These are phyloP conservation scores for Sugiyamaella boreocaroliniensis DNA, from an alignment of 805 yeast species.

Conservation along the genomic window DNA sequence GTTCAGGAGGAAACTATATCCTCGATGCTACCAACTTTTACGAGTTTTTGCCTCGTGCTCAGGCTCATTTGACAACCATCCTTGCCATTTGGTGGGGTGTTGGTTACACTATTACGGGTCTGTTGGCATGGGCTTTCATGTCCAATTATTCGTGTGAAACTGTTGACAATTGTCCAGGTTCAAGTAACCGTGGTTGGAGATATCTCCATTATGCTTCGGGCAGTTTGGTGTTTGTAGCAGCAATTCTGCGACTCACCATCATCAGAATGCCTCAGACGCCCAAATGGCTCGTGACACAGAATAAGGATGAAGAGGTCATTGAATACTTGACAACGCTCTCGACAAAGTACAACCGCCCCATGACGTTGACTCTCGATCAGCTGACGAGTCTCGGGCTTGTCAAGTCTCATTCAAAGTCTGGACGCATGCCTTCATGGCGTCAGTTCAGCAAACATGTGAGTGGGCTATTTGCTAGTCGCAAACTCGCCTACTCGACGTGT, in stretches of 20 bases:
- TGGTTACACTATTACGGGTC: slow-evolving; percentile 48
- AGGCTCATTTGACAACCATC: slow-evolving; percentile 45
- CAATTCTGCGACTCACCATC: slow-evolving; percentile 42
- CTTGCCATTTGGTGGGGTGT: slow-evolving; percentile 58
- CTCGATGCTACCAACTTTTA: slow-evolving; percentile 46
- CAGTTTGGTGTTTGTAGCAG: slow-evolving; percentile 44
- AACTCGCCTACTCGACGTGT: slow-evolving; percentile 38
- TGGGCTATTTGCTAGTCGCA: slow-evolving; percentile 40
- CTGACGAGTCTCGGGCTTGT: slow-evolving; percentile 41
- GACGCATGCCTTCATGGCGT: neutral
- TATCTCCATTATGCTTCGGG: slow-evolving; percentile 49
- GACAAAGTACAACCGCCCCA: slow-evolving; percentile 35
- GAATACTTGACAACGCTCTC: slow-evolving; percentile 42
- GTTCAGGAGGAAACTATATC: slow-evolving; percentile 52
- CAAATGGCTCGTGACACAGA: slow-evolving; percentile 45
- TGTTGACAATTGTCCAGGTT: slow-evolving; percentile 38
- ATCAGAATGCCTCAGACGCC: slow-evolving; percentile 48
- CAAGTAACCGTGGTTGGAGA: slow-evolving; percentile 54
- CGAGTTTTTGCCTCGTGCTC: slow-evolving; percentile 45
- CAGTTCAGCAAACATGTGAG: slow-evolving; percentile 9
- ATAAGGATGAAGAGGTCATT: slow-evolving; percentile 44
- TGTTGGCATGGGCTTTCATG: slow-evolving; percentile 50
- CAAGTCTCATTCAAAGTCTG: slow-evolving; percentile 19
- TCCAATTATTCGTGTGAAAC: slow-evolving; percentile 43
- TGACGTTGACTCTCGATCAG: slow-evolving; percentile 43